phyloP scores from a whole-genome alignment of 495 filamentous ascomycete species.

The Chaetomium tenue region DNA sequence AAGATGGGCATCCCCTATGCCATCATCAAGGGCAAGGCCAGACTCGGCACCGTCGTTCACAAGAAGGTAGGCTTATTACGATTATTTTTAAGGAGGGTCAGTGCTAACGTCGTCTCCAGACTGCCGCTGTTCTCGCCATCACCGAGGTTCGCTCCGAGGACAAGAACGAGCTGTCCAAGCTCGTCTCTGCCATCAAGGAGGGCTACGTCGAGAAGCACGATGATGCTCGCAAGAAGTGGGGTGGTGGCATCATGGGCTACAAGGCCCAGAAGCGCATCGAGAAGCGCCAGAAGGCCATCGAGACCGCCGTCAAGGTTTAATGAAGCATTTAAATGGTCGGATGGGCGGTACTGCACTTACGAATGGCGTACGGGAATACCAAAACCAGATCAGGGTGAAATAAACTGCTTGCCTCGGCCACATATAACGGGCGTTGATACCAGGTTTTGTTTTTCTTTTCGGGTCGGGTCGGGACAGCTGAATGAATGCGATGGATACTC shows the following conservation, averaged over 20 bases:
- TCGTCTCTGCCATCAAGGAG: conserved; percentile 95
- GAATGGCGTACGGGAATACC: conserved; percentile 43
- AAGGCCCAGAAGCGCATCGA: conserved; percentile 91
- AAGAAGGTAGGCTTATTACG: conserved; percentile 71
- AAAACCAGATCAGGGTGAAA: conserved; percentile 41
- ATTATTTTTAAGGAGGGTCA: not conserved
- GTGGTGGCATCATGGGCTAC: conserved; percentile 98
- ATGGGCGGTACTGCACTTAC: conserved; percentile 35
- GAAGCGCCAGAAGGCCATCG: conserved; percentile 95
- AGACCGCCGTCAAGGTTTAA: conserved; percentile 94
- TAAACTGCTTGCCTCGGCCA: conserved; percentile 38
- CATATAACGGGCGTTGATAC: conserved; percentile 25
- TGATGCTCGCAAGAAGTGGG: conserved; percentile 91
- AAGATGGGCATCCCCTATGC: conserved; percentile 99
- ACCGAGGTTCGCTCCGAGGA: conserved; percentile 97
- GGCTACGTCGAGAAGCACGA: conserved; percentile 96
- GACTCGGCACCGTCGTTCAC: conserved; percentile 98
- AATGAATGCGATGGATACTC: conserved; percentile 28
- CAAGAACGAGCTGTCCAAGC: conserved; percentile 95
- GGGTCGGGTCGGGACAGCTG: conserved; percentile 24
- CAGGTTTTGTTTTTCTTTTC: conserved; percentile 22
- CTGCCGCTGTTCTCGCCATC: conserved; percentile 90
- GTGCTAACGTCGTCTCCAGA: conserved; percentile 54
- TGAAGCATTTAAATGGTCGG: conserved; percentile 27
- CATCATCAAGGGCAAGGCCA: conserved; percentile 99